These are phyloP conservation scores for Theobroma grandiflorum DNA, from an alignment of 441 rosid genomes.

Conservation along the genomic window DNA sequence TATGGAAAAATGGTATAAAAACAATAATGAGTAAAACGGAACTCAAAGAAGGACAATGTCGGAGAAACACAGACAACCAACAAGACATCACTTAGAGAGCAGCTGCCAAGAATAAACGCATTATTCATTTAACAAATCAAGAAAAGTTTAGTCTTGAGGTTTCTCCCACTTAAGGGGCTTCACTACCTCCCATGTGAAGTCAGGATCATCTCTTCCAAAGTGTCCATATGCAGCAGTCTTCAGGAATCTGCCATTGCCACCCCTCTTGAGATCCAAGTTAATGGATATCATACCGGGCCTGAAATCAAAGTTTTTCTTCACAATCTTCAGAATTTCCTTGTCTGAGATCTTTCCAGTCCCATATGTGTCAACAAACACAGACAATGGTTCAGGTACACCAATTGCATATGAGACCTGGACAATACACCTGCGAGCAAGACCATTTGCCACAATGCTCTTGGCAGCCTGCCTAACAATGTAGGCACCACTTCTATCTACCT, in stretches of 20 bases:
- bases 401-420: slow-evolving; percentile 63
- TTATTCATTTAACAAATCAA: neutral
- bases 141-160: neutral
- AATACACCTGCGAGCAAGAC: slow-evolving; percentile 57
- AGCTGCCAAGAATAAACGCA: neutral
- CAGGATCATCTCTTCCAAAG: slow-evolving; percentile 55
- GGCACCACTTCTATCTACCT: slow-evolving; percentile 78
- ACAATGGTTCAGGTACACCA: slow-evolving; percentile 56
- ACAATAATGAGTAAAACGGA: neutral
- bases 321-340: slow-evolving; percentile 46
- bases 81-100: neutral
- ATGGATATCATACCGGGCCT: slow-evolving; percentile 59
- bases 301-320: slow-evolving; percentile 55
- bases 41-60: neutral
- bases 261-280: slow-evolving; percentile 54
- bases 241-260: slow-evolving; percentile 53
- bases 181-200: slow-evolving; percentile 58
- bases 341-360: slow-evolving; percentile 52
- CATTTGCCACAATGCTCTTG: slow-evolving; percentile 61
- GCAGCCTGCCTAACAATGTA: slow-evolving; percentile 67
- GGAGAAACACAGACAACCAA: neutral
- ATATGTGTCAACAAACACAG: slow-evolving; percentile 54
- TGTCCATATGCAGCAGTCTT: slow-evolving; percentile 61
- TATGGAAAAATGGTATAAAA: neutral
- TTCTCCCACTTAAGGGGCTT: slow-evolving; percentile 45